Base-by-base conservation (phyloP, 495 filamentous ascomycete species). In the Neurospora sp. region DNA sequence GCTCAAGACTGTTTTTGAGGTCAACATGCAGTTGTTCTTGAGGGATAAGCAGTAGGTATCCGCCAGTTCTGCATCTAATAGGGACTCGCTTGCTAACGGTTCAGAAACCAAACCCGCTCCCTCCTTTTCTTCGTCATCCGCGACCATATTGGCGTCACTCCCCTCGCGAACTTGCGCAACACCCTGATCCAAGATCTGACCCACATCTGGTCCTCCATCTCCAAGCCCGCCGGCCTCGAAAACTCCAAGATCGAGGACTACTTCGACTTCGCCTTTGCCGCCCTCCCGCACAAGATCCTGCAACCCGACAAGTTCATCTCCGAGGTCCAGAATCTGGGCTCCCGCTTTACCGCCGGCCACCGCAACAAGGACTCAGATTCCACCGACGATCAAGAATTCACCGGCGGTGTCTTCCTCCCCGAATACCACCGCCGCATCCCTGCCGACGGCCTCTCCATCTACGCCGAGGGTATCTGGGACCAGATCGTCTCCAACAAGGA, bases 401-500 rank as follows among this genome's bases (percentile, higher is more conserved):
- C 90, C 39, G 91, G 90, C 0, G 92, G 92, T 1, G 87, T 99
- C 4, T 96, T 99, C 82, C 81, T 97, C 41, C 92, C 96, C 16
- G 93, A 97, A 75, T 99, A 99, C 79, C 96, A 99, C 83, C 87
- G 96, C 72, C 87, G 96, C 71, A 98, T 99, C 71, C 96, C 96
- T 46, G 96, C 96, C 11, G 96, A 99, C 80, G 96, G 96, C 6
- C 95, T 98, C 80, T 90, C 95, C 4, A 86, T 92, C 70, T 99
- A 98, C 78, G 94, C 96, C 10, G 90, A 94, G 77, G 92, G 94
- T 44, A 89, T 99, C 18, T 99, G 96, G 96, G 93, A 97, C 79
- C 96, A 98, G 81, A 99, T 99, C 76, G 93, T 97, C 76, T 92
- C 94, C 82, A 99, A 99, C 83, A 99, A 99, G 82, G 96, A 99